Percentiles rank a stretch among this genome's conserved stretches.
Evolutionary conservation across 768 basidiomycete species (phyloP).

Genomic region (Termitomyces sp.): DNA sequence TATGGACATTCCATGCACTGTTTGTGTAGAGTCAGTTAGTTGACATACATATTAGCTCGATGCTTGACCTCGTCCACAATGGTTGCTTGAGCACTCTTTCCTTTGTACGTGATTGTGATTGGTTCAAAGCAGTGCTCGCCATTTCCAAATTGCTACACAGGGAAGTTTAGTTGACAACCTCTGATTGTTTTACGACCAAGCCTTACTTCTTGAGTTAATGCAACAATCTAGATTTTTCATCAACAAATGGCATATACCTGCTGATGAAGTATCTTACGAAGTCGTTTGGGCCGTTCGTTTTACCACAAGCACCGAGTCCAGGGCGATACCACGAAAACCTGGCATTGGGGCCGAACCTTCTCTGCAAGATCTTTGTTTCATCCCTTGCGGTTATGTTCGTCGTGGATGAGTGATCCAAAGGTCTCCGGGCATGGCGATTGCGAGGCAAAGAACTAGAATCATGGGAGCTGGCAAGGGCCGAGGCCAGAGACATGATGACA

Average conservation of each 20-base stretch:
- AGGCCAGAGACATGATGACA: neutral
- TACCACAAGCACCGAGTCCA: neutral
- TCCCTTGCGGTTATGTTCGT: neutral
- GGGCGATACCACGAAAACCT: neutral
- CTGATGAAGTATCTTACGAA: neutral
- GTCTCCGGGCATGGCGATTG: neutral
- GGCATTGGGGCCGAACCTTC: neutral
- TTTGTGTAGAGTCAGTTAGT: neutral
- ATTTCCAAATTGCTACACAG: neutral
- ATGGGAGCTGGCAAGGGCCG: neutral
- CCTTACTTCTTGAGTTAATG: neutral
- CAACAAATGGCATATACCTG: neutral
- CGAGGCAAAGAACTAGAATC: neutral
- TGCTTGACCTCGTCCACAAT: constrained; percentile 47
- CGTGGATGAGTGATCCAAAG: neutral
- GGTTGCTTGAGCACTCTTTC: constrained; percentile 33
- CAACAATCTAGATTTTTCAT: neutral
- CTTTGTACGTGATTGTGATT: constrained; percentile 49
- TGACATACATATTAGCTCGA: too few species aligned
- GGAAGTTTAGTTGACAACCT: neutral
- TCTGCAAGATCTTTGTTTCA: neutral
- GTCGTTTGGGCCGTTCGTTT: neutral
- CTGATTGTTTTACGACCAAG: neutral
- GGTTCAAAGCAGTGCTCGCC: constrained; percentile 38
- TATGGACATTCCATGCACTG: constrained; percentile 50